Evolutionary conservation across 331 rosid species (phyloP), one percentile per base, ranked within the genome.

Genomic region (Phaseolus coccineus): DNA sequence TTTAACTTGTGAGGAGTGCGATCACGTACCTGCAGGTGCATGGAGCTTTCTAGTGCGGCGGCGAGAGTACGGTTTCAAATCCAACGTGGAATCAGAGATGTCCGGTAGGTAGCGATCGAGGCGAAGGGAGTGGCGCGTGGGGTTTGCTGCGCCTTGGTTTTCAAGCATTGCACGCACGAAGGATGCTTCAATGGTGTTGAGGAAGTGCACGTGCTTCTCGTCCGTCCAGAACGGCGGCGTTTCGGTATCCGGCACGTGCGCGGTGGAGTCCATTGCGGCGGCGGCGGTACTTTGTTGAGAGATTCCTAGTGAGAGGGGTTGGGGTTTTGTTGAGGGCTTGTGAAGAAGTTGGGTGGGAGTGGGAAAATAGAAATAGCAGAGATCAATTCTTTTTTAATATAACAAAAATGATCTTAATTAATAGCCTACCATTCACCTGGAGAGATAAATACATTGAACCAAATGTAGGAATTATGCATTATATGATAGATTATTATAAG

Each of bases 161-260:
- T 82, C 42, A 2, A 90, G 30, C 92, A 94, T 90, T 80, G 91
- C 30, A 47, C 89, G 90, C 39, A 94, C 93, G 57, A 94, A 94
- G 15, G 97, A 88, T 13, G 93, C 86, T 83, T 94, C 98, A 80
- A 94, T 87, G 78, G 81, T 78, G 78, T 87, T 92, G 47, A 94
- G 84, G 84, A 79, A 94, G 56, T 47, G 81, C 35, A 85, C 4
- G 81, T 94, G 98, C 85, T 89, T 92, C 87, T 94, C 92, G 48
- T 94, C 67, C 2, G 98, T 94, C 98, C 98, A 92, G 30, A 19
- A 69, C 81, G 88, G 4, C 51, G 68, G 55, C 2, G 88, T 73
- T 78, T 84, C 46, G 1, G 11, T 68, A 27, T 3, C 27, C 40
- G 72, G 56, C 28, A 71, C 76, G 11, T 61, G 65, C 31, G 66